phyloP scores from a whole-genome alignment of 108 stramenopile genomes.

The Discostella stelligeroides region DNA sequence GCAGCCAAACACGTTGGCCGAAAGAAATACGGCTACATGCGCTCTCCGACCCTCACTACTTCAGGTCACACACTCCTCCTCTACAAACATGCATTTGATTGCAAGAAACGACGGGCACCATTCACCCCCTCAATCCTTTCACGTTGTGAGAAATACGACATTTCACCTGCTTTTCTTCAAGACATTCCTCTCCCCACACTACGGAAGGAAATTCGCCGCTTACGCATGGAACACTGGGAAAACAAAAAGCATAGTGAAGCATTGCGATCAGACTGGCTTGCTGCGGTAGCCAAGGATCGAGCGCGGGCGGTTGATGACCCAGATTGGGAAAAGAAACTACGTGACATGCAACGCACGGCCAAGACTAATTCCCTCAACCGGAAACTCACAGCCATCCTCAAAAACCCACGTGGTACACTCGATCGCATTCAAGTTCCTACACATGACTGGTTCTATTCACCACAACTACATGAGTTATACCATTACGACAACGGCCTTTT shows the following conservation, averaged over 20 bases:
- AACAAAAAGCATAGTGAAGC: neutral
- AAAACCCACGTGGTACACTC: neutral
- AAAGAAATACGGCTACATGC: neutral
- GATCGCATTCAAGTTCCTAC: neutral
- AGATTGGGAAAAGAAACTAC: neutral
- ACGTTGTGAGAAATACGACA: neutral
- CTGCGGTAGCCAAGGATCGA: neutral
- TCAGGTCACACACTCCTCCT: neutral
- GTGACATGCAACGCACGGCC: neutral
- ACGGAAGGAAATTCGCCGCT: neutral
- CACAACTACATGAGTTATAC: neutral
- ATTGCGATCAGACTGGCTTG: neutral
- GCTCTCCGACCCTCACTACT: neutral
- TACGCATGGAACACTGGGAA: neutral
- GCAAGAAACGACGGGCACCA: neutral
- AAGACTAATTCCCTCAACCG: neutral
- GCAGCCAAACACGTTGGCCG: neutral
- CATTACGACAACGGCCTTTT: neutral
- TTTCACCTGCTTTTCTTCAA: neutral
- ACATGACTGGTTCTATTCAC: constrained; percentile 2
- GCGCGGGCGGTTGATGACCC: neutral
- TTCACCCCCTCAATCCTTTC: neutral
- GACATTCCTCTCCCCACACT: neutral
- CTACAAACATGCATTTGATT: neutral
- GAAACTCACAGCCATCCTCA: neutral